Conservation (phyloP, 2,329 filamentous ascomycete genomes). For the Penicillium italicum region DNA sequence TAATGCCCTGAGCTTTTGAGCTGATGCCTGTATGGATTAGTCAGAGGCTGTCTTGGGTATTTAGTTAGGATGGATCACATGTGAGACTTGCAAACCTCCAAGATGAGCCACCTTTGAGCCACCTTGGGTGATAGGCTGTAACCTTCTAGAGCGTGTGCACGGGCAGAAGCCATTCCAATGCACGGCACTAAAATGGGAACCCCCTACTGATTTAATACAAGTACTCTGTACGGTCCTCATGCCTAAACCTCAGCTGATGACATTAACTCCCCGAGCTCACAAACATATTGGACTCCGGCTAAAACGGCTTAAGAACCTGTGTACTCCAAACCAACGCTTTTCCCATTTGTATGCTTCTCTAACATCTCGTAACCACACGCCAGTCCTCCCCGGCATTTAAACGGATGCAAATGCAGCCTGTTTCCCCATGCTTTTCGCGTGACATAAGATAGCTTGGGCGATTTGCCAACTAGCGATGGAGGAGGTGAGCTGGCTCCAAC, state of each 20-base stretch:
- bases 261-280: neutral
- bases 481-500: neutral
- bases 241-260: constrained; percentile 1
- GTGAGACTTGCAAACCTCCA: neutral
- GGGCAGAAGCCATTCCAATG: neutral
- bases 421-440: neutral
- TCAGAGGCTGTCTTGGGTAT: neutral
- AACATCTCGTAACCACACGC: neutral
- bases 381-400: neutral
- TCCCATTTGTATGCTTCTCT: neutral
- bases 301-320: neutral
- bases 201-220: neutral
- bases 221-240: neutral
- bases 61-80: neutral
- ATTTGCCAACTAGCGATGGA: neutral
- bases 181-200: neutral
- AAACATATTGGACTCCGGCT: neutral
- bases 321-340: neutral
- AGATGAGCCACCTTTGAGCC: neutral
- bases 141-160: neutral
- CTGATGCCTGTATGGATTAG: neutral
- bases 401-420: neutral
- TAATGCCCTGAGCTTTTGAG: neutral
- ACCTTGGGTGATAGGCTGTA: neutral
- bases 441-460: neutral